These are phyloP conservation scores for Simplicillium sp. DNA, from an alignment of 2,329 filamentous ascomycete genomes.

Conservation along the genomic window DNA sequence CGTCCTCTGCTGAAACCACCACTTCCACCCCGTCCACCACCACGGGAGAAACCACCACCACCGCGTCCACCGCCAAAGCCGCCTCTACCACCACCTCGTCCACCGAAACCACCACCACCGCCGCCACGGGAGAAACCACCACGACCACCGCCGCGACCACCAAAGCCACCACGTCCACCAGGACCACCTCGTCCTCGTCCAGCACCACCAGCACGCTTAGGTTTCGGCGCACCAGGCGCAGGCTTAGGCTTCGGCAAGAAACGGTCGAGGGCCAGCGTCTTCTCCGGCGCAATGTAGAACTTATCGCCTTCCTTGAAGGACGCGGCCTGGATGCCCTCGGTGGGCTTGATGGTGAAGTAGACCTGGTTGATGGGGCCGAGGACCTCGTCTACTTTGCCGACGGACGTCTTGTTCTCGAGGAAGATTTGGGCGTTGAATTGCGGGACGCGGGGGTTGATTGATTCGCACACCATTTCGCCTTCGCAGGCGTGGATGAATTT, in stretches of 20 bases:
- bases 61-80: conserved; percentile 10
- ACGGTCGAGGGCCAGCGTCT: conserved; percentile 87
- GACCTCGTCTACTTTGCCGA: conserved; percentile 97
- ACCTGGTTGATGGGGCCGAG: conserved; percentile 96
- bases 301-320: conserved; percentile 96
- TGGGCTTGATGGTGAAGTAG: conserved; percentile 96
- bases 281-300: conserved; percentile 92
- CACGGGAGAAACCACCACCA: conserved; percentile 14
- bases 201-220: conserved; percentile 41
- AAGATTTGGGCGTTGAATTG: conserved; percentile 99
- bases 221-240: conserved; percentile 51
- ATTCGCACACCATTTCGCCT: conserved; percentile 96
- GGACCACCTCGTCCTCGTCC: conserved; percentile 6
- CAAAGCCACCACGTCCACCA: conserved; percentile 10
- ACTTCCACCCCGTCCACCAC: conserved; percentile 12
- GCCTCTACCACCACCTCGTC: conserved; percentile 9
- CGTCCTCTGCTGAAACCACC: conserved; percentile 20
- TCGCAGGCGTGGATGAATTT: conserved; percentile 90
- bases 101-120: conserved; percentile 9
- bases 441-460: conserved; percentile 88
- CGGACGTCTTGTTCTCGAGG: conserved; percentile 93
- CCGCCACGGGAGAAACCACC: conserved; percentile 13
- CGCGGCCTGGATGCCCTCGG: conserved; percentile 88
- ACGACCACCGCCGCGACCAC: conserved; percentile 9
- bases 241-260: conserved; percentile 93